A percentile compares a stretch with the other conserved stretches of the same genome.
phyloP scores from a whole-genome alignment of 164 flowering plant genomes.

The Euptelea pleiosperma region DNA sequence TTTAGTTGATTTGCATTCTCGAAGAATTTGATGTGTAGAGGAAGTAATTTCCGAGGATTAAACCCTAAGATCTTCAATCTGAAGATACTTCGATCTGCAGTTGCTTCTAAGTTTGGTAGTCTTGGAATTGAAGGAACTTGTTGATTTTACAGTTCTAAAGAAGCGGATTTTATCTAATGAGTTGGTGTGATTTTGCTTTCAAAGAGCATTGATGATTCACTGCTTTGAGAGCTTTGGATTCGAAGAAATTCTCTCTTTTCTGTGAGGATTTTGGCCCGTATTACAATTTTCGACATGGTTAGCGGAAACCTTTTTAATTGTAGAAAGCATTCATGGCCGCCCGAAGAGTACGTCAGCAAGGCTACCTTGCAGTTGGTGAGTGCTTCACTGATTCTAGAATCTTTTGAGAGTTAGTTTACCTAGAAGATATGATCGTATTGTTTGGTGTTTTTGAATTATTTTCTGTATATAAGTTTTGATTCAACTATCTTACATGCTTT shows the following conservation, averaged over 20 bases:
- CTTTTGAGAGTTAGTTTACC: neutral
- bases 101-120: constrained; percentile 4
- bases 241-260: too few species aligned
- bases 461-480: neutral
- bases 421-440: neutral
- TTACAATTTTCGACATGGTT: constrained; percentile 52
- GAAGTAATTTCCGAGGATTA: neutral
- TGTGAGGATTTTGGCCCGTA: too few species aligned
- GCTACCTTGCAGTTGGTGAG: constrained; percentile 68
- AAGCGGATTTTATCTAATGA: too few species aligned
- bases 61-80: neutral
- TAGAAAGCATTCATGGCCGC: constrained; percentile 84
- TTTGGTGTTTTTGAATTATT: neutral
- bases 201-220: neutral
- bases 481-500: too few species aligned
- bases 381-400: neutral
- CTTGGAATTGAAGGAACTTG: constrained; percentile 3
- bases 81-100: neutral
- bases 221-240: neutral
- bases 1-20: neutral
- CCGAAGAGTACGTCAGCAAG: constrained; percentile 69
- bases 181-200: neutral
- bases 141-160: too few species aligned
- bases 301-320: constrained; percentile 57
- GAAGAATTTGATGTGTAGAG: neutral